Percentiles rank a stretch among this genome's conserved stretches.
Evolutionary conservation across 352 stramenopile species (phyloP).

Genomic region (Peronospora destructor): DNA sequence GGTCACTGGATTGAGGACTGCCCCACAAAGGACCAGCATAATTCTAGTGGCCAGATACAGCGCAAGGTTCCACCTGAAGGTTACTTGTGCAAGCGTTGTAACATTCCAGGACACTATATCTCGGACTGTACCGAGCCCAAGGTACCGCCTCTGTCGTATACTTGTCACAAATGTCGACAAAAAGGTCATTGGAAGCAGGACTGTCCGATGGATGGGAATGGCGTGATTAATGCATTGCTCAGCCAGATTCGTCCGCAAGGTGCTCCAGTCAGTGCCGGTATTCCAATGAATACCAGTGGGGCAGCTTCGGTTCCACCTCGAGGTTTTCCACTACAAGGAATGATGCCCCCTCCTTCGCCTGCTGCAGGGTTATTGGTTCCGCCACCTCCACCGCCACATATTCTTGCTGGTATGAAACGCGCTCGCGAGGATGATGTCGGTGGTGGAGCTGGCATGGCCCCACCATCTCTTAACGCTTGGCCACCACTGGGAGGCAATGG

Average conservation of each 20-base stretch:
- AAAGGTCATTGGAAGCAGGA: slow-evolving; percentile 87
- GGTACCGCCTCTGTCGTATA: slow-evolving; percentile 71
- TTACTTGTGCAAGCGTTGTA: slow-evolving; percentile 85
- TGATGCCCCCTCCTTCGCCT: slow-evolving; percentile 33
- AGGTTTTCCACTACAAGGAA: slow-evolving; percentile 21
- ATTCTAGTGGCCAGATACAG: slow-evolving; percentile 23
- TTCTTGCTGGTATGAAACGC: slow-evolving; percentile 43
- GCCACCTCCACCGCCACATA: slow-evolving; percentile 40
- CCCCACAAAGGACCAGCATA: slow-evolving; percentile 70
- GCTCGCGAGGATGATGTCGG: slow-evolving; percentile 27
- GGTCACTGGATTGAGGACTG: slow-evolving; percentile 86
- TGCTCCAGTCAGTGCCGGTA: slow-evolving; percentile 8
- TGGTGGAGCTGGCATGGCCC: slow-evolving; percentile 6
- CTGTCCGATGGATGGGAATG: slow-evolving; percentile 67
- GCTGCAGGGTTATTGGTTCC: slow-evolving; percentile 25
- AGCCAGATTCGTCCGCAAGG: slow-evolving; percentile 29
- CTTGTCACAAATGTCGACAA: slow-evolving; percentile 82
- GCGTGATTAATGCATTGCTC: slow-evolving; percentile 40
- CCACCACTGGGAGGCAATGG: slow-evolving; percentile 11
- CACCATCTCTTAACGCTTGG: slow-evolving; percentile 22
- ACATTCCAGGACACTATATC: slow-evolving; percentile 80
- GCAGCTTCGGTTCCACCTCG: slow-evolving; percentile 14
- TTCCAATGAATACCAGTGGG: slow-evolving; percentile 16
- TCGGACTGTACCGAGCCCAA: slow-evolving; percentile 82
- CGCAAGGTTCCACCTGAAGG: slow-evolving; percentile 59